phyloP scores from a whole-genome alignment of 495 filamentous ascomycete genomes.

The Hypoxylon fuscum region DNA sequence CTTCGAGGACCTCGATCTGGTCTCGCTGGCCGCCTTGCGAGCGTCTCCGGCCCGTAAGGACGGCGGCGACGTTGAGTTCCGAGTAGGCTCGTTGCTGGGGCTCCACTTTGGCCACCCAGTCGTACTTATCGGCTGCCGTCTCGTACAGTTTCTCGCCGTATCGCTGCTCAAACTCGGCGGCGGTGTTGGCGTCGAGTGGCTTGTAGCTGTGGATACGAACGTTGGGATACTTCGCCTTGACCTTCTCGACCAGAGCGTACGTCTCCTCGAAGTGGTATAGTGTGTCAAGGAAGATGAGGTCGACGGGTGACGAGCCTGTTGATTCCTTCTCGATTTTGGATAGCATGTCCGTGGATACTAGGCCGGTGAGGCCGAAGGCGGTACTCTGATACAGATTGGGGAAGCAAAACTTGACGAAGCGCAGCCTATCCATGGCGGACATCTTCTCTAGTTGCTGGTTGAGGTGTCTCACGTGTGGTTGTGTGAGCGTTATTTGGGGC shows the following conservation, averaged over 20 bases:
- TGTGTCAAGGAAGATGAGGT: conserved; percentile 97
- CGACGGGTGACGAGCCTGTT: conserved; percentile 69
- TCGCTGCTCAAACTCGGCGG: conserved; percentile 78
- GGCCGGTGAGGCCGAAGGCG: conserved; percentile 94
- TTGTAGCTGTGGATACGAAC: conserved; percentile 88
- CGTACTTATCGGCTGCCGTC: conserved; percentile 85
- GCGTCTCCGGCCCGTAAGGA: conserved; percentile 91
- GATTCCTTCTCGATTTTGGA: conserved; percentile 80
- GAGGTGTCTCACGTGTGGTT: conserved; percentile 85
- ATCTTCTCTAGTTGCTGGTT: conserved; percentile 88
- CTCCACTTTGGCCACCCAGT: conserved; percentile 97
- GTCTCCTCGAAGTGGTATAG: conserved; percentile 96
- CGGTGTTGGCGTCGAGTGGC: conserved; percentile 74
- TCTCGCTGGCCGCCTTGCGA: conserved; percentile 95
- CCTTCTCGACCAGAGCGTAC: conserved; percentile 78
- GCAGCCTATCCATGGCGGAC: conserved; percentile 79
- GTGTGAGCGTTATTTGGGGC: conserved; percentile 85
- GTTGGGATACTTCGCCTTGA: conserved; percentile 77
- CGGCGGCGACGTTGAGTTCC: conserved; percentile 87
- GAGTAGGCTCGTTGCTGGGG: conserved; percentile 91
- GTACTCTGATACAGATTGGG: conserved; percentile 95
- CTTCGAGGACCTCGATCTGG: conserved; percentile 85
- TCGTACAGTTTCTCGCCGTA: conserved; percentile 90
- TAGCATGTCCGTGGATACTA: conserved; percentile 94
- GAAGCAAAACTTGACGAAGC: conserved; percentile 90